Conservation (phyloP, 1,284 basidiomycete species). For the Coniophora puteana region DNA sequence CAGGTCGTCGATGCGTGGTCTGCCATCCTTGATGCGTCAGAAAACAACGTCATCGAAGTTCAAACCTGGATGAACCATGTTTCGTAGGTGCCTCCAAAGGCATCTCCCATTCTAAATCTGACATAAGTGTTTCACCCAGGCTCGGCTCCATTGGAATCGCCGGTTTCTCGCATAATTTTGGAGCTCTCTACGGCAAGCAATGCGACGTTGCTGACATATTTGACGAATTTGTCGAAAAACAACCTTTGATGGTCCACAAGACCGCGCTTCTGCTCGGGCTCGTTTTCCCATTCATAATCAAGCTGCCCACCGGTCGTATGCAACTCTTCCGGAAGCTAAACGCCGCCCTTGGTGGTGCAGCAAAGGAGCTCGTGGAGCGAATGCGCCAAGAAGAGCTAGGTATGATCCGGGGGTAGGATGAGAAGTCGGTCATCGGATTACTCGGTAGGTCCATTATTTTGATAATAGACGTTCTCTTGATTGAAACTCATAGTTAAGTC, state of each 20-base stretch:
- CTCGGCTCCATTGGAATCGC: slow-evolving; percentile 57
- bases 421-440: slow-evolving; percentile 52
- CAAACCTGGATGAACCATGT: slow-evolving; percentile 41
- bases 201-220: slow-evolving; percentile 42
- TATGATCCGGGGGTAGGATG: slow-evolving; percentile 16
- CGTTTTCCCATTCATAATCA: slow-evolving; percentile 39
- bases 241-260: slow-evolving; percentile 23
- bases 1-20: slow-evolving; percentile 55
- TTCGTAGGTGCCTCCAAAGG: slow-evolving; percentile 14
- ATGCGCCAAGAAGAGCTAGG: slow-evolving; percentile 35
- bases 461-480: neutral
- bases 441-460: slow-evolving; percentile 35
- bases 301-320: slow-evolving; percentile 40
- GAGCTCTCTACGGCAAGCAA: slow-evolving; percentile 44
- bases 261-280: slow-evolving; percentile 40
- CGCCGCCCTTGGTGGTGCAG: slow-evolving; percentile 39
- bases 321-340: slow-evolving; percentile 33
- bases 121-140: slow-evolving; percentile 23
- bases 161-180: slow-evolving; percentile 59
- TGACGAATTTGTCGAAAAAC: no score
- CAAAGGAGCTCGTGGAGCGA: slow-evolving; percentile 40
- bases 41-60: slow-evolving; percentile 43
- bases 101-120: neutral
- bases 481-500: slow-evolving; percentile 42
- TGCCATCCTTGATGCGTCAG: slow-evolving; percentile 32